Percentiles rank a stretch among this genome's conserved stretches.
Evolutionary conservation across 139 green algal genomes (phyloP).

Genomic region (Tetradesmus obliquus): DNA sequence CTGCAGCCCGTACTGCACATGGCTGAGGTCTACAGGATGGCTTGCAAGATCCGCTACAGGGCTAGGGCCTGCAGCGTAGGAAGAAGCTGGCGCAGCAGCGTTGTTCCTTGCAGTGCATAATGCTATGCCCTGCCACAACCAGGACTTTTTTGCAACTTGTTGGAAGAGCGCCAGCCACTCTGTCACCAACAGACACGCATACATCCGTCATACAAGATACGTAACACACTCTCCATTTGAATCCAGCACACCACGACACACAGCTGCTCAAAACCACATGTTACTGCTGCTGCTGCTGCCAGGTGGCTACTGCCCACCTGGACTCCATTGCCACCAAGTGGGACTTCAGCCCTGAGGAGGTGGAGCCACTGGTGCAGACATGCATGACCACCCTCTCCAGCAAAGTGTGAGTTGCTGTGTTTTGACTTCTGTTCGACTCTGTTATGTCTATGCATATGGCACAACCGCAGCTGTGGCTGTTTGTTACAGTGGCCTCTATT

Average conservation of each 20-base stretch:
- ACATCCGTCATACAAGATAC: not conserved
- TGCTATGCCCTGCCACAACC: no score
- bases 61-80: not conserved
- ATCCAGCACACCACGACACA: not conserved
- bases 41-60: conserved; percentile 75
- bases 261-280: not conserved
- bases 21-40: conserved; percentile 98
- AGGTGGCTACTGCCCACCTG: conserved; percentile 84
- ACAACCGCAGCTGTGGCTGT: no score
- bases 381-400: conserved; percentile 99
- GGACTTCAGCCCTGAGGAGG: conserved; percentile 85
- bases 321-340: conserved; percentile 86
- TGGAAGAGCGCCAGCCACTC: no score
- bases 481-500: no score
- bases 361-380: conserved; percentile 95
- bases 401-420: conserved; percentile 91
- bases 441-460: no score
- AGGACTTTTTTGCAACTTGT: no score
- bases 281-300: conserved; percentile 77
- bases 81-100: no score
- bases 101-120: no score
- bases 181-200: no score
- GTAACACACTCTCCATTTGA: not conserved
- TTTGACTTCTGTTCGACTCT: not conserved
- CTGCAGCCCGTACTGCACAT: conserved; percentile 75